Evolutionary conservation across 2,329 filamentous ascomycete genomes (phyloP).

Genomic region (Stachybotrys echinatus): DNA sequence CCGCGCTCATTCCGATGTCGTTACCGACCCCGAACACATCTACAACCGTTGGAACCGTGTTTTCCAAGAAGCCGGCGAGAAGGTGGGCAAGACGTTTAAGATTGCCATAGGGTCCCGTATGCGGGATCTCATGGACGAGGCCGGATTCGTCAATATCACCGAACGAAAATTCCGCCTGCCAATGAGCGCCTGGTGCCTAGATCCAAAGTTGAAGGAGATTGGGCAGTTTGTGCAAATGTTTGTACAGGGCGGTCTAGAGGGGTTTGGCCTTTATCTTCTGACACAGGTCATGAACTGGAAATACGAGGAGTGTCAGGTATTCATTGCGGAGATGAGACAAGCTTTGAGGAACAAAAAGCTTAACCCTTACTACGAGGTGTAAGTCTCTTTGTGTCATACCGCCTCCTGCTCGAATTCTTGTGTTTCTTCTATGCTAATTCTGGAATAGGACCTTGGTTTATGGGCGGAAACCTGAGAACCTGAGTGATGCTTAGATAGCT

Average conservation of each 20-base stretch:
- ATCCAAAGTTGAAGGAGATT: background rate
- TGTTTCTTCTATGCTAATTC: background rate
- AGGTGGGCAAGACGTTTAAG: background rate
- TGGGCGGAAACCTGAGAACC: background rate
- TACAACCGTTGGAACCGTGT: background rate
- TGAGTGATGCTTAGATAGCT: background rate
- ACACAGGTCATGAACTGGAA: background rate
- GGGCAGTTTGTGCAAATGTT: background rate
- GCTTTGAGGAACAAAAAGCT: background rate
- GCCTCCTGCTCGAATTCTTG: too few relatives aligned
- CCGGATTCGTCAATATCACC: background rate
- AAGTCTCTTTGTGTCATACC: background rate
- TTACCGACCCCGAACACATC: background rate
- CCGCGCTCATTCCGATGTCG: background rate
- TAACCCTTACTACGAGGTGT: background rate
- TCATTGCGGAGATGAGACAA: background rate
- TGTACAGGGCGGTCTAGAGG: background rate
- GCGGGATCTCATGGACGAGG: background rate
- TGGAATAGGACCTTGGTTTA: background rate
- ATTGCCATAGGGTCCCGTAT: background rate
- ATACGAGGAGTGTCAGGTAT: background rate
- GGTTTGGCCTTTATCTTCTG: background rate
- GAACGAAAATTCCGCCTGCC: background rate
- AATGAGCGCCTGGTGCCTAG: background rate
- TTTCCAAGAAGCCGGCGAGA: background rate